phyloP scores from a whole-genome alignment of 2,329 filamentous ascomycete genomes.

The Phyllosticta paracitricarpa region DNA sequence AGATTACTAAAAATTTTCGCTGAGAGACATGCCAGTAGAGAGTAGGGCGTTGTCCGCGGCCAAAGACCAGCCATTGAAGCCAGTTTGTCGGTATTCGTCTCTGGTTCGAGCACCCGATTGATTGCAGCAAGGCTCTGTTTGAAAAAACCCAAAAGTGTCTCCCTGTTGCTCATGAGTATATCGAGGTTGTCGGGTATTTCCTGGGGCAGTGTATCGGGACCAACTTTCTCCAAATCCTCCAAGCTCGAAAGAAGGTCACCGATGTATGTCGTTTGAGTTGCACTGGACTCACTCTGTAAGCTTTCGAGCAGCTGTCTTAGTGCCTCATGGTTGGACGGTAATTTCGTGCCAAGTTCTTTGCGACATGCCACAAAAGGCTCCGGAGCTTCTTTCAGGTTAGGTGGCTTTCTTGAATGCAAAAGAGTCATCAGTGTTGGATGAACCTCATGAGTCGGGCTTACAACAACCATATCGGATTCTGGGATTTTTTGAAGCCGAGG shows the following conservation, averaged over 20 bases:
- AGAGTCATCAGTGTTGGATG: background rate
- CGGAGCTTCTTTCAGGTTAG: background rate
- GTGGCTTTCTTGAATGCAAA: background rate
- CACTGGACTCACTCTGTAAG: background rate
- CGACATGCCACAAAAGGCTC: background rate
- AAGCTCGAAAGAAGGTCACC: background rate
- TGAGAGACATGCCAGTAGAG: background rate
- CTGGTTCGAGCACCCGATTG: background rate
- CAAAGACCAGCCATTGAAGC: background rate
- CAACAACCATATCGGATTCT: background rate
- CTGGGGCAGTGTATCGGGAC: background rate
- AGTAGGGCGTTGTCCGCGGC: background rate
- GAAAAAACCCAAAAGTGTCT: background rate
- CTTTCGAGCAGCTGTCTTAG: background rate
- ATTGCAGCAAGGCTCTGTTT: background rate
- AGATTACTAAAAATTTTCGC: background rate
- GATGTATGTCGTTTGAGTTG: background rate
- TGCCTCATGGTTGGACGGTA: background rate
- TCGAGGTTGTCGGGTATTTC: background rate
- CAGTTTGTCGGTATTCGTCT: background rate
- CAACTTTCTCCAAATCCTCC: background rate
- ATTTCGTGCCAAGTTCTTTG: background rate
- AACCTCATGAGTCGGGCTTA: background rate
- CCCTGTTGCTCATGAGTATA: too few species aligned
- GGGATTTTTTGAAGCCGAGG: background rate